These are phyloP conservation scores for Strigomonas culicis DNA, from an alignment of 208 protist species.

Conservation along the genomic window DNA sequence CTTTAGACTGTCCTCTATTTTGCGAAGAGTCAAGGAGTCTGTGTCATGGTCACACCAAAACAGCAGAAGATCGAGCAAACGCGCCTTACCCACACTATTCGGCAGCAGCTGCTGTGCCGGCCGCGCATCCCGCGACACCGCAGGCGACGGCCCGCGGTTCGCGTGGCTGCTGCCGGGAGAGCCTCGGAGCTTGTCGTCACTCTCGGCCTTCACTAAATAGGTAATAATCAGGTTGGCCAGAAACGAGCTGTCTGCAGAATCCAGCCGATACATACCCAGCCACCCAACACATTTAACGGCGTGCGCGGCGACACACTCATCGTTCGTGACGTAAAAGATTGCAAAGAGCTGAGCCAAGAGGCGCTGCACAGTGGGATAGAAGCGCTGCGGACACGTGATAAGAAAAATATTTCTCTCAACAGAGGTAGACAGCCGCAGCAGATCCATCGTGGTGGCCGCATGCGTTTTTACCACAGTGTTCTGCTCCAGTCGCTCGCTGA, in stretches of 20 bases:
- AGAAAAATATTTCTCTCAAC: conserved; percentile 37
- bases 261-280: conserved; percentile 71
- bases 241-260: conserved; percentile 38
- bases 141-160: too few species aligned
- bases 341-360: conserved; percentile 29
- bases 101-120: too few species aligned
- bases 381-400: background rate
- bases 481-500: too few species aligned
- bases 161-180: too few species aligned
- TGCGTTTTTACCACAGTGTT: too few species aligned
- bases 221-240: too few species aligned
- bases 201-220: too few species aligned
- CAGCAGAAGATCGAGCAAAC: conserved; percentile 77
- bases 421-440: conserved; percentile 31
- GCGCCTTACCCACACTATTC: conserved; percentile 26
- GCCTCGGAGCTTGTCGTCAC: too few species aligned
- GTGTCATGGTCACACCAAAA: conserved; percentile 71
- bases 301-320: conserved; percentile 38
- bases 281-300: conserved; percentile 50
- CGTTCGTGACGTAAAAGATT: conserved; percentile 37
- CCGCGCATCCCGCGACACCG: too few species aligned
- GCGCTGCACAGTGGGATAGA: too few species aligned
- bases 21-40: conserved; percentile 58
- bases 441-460: too few species aligned
- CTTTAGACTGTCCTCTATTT: conserved; percentile 48